Evolutionary conservation across 2,329 filamentous ascomycete species (phyloP), one percentile per base, ranked within the genome.

Genomic region (Thielaviopsis populi): DNA sequence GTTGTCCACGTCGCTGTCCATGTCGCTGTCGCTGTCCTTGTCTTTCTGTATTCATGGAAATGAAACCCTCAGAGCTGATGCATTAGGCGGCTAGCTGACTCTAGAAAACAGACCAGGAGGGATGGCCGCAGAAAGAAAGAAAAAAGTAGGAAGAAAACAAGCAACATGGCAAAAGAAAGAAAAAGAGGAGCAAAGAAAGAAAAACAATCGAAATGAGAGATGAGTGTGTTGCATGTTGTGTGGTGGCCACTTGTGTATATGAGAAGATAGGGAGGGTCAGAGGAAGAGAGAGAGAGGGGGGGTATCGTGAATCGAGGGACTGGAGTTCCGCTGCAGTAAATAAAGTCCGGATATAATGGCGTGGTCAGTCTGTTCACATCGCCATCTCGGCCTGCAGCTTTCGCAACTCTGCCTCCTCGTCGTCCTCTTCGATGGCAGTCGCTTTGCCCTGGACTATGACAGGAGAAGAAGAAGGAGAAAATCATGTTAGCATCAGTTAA

Each of bases 361-460:
- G 42, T 37, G 37, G 22, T 19, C 6, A 11, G 17, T 43, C 54
- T 43, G n/a, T 56, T 80, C 71, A 95, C 87, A 96, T 96, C 68
- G 91, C 91, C 92, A 97, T 97, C 76, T 96, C 92, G 42, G 90
- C 91, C 74, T 95, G 91, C 69, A 99, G 76, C 77, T 94, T 96
- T 75, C 87, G 84, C 72, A 97, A 79, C 77, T 97, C 92, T 70
- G 87, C 92, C 75, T 97, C 92, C 73, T 97, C 94, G 80, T 97
- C 92, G 74, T 96, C 91, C 74, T 96, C 90, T 72, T 88, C 85
- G 69, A 72, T 50, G 22, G 46, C 59, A 41, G 75, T 73, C 67
- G 77, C 75, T 69, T 83, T 79, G 68, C 77, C 74, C 77, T 79
- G 79, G 73, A 79, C 78, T 82, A 66, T 66, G 37, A 15, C 40